Evolutionary conservation across 306 rosid genomes (phyloP).

Genomic region (Rosa lucieae): DNA sequence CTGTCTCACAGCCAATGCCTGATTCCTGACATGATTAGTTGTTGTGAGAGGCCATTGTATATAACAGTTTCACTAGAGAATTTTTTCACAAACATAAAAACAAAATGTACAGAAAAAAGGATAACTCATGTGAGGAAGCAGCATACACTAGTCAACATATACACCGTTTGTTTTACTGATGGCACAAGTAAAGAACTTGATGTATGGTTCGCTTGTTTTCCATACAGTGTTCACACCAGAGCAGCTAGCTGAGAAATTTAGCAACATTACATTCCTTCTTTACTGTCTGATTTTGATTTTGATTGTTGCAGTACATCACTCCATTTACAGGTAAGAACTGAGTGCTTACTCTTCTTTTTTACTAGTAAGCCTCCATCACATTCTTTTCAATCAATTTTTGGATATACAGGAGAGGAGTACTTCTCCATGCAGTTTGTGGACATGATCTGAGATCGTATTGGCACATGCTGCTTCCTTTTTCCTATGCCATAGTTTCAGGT

Average conservation of each 20-base stretch:
- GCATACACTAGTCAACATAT: background rate
- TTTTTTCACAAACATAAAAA: background rate
- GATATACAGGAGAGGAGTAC: conserved; percentile 81
- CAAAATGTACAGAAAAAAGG: background rate
- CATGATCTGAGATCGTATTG: conserved; percentile 86
- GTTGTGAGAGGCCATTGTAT: background rate
- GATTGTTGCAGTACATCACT: conserved; percentile 78
- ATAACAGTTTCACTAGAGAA: background rate
- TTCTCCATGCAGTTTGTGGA: conserved; percentile 60
- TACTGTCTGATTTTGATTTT: conserved; percentile 77
- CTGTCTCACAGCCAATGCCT: background rate
- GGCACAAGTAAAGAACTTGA: conserved; percentile 24
- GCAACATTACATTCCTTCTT: conserved; percentile 75
- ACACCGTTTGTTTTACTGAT: background rate
- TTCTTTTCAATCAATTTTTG: conserved; percentile 22
- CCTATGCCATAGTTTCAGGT: conserved; percentile 97
- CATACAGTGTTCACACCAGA: conserved; percentile 93
- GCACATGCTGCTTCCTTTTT: conserved; percentile 87
- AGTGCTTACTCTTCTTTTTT: conserved; percentile 19
- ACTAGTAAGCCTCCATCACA: conserved; percentile 4
- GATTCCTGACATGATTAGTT: background rate
- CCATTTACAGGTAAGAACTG: conserved; percentile 65
- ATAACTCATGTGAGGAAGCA: conserved; percentile 7
- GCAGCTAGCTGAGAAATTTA: conserved; percentile 91
- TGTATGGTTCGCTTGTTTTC: conserved; percentile 26